phyloP scores from a whole-genome alignment of 768 basidiomycete species.

The Lactarius indigo region DNA sequence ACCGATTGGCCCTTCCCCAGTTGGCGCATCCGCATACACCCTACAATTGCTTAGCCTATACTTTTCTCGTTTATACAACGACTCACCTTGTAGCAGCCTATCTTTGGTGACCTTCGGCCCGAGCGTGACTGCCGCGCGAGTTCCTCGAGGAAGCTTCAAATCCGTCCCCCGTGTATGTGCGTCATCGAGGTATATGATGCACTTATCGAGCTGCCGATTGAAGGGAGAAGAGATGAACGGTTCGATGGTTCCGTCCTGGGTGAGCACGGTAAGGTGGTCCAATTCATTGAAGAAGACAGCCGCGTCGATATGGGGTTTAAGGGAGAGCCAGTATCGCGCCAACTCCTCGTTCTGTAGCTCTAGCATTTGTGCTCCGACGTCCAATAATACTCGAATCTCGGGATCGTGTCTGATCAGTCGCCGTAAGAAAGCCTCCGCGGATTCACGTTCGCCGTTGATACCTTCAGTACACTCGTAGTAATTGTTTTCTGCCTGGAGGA shows the following conservation, averaged over 20 bases:
- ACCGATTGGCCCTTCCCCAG: slow-evolving; percentile 10
- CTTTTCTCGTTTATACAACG: neutral
- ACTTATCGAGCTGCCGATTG: slow-evolving; percentile 35
- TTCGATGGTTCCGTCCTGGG: slow-evolving; percentile 36
- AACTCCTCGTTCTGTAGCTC: slow-evolving; percentile 44
- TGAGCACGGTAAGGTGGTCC: slow-evolving; percentile 36
- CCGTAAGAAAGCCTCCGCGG: slow-evolving; percentile 30
- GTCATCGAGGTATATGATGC: slow-evolving; percentile 50
- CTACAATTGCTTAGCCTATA: neutral
- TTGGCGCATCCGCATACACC: slow-evolving; percentile 12
- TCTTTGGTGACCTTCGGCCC: slow-evolving; percentile 52
- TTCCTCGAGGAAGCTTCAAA: slow-evolving; percentile 42
- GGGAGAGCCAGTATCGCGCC: slow-evolving; percentile 39
- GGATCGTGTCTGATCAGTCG: slow-evolving; percentile 35
- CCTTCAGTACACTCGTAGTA: slow-evolving; percentile 23
- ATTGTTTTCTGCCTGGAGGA: slow-evolving; percentile 42
- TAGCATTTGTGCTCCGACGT: slow-evolving; percentile 56
- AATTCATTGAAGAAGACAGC: slow-evolving; percentile 39
- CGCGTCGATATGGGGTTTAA: slow-evolving; percentile 31
- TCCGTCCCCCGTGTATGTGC: slow-evolving; percentile 52
- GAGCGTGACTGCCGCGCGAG: slow-evolving; percentile 44
- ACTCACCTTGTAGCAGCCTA: slow-evolving; percentile 45
- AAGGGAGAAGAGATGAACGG: slow-evolving; percentile 38
- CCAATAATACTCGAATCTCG: slow-evolving; percentile 44
- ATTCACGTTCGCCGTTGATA: slow-evolving; percentile 1